Percentiles rank a stretch among this genome's conserved stretches.
Evolutionary conservation across 768 basidiomycete genomes (phyloP).

Genomic region (Xerocomellus amylosporus): DNA sequence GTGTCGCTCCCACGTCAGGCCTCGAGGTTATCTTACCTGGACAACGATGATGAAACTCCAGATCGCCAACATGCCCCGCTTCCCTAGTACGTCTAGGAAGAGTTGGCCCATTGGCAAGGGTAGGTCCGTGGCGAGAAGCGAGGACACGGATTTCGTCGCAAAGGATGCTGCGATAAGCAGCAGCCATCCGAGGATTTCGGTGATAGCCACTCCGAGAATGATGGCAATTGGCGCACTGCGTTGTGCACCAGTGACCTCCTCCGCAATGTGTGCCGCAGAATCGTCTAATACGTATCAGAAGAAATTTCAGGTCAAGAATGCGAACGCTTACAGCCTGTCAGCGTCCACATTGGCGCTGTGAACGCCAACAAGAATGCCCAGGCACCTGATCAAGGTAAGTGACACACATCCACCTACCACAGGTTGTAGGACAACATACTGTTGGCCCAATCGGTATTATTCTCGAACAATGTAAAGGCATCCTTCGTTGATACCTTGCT

Average conservation of each 20-base stretch:
- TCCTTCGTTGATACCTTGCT: slow-evolving; percentile 63
- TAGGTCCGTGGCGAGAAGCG: slow-evolving; percentile 46
- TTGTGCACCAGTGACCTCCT: slow-evolving; percentile 65
- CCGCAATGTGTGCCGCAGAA: slow-evolving; percentile 73
- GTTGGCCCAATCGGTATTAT: slow-evolving; percentile 65
- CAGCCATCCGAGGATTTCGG: slow-evolving; percentile 65
- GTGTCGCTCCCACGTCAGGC: no score
- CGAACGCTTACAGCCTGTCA: slow-evolving; percentile 62
- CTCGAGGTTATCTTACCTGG: slow-evolving; percentile 34
- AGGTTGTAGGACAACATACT: slow-evolving; percentile 37
- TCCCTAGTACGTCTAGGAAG: slow-evolving; percentile 61
- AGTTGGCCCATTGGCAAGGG: slow-evolving; percentile 74
- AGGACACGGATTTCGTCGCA: slow-evolving; percentile 55
- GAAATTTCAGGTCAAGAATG: neutral
- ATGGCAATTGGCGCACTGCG: slow-evolving; percentile 68
- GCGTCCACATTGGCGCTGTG: slow-evolving; percentile 76
- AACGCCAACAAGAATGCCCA: slow-evolving; percentile 75
- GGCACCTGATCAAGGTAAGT: slow-evolving; percentile 45
- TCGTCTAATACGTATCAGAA: slow-evolving; percentile 46
- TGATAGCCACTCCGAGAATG: slow-evolving; percentile 57
- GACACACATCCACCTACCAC: neutral
- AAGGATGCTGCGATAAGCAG: slow-evolving; percentile 63
- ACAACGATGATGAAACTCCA: slow-evolving; percentile 73
- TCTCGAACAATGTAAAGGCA: slow-evolving; percentile 68
- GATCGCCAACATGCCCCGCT: slow-evolving; percentile 66